Evolutionary conservation across 768 basidiomycete species (phyloP).

Genomic region (Pleurotus citrinopileatus): DNA sequence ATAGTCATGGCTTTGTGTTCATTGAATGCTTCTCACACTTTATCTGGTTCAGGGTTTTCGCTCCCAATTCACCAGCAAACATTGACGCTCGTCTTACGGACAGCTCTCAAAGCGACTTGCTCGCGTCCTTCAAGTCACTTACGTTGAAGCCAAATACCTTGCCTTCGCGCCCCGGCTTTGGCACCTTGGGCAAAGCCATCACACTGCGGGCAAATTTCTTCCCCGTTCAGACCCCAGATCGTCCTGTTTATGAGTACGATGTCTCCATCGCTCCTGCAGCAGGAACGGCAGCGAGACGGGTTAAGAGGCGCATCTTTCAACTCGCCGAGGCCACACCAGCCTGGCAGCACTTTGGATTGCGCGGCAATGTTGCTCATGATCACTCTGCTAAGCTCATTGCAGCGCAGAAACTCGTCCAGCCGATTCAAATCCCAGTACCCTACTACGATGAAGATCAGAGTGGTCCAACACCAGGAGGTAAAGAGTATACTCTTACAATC

Average conservation of each 20-base stretch:
- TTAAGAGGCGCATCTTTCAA: conserved; percentile 60
- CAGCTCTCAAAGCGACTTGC: conserved; percentile 37
- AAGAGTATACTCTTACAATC: conserved; percentile 46
- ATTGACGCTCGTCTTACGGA: conserved; percentile 42
- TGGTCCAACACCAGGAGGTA: conserved; percentile 38
- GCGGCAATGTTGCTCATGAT: conserved; percentile 54
- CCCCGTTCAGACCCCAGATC: conserved; percentile 49
- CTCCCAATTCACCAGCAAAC: conserved; percentile 30
- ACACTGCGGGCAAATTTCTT: conserved; percentile 69
- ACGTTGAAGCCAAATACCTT: conserved; percentile 36
- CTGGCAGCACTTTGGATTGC: conserved; percentile 50
- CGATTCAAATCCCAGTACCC: conserved; percentile 38
- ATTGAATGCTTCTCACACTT: conserved; percentile 9
- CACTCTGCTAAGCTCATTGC: conserved; percentile 50
- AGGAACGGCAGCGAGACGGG: conserved; percentile 45
- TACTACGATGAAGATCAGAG: conserved; percentile 52
- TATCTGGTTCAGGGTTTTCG: conserved; percentile 35
- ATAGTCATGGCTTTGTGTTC: not conserved
- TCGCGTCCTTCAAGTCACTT: conserved; percentile 32
- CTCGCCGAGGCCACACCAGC: conserved; percentile 51
- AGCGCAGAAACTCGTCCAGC: conserved; percentile 41
- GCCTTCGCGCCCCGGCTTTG: conserved; percentile 59
- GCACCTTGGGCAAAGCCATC: conserved; percentile 44
- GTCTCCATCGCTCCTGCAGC: conserved; percentile 52
- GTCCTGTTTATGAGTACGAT: conserved; percentile 58